Base-by-base conservation (phyloP, 169 alveolate genomes). In the Eimeria maxima region DNA sequence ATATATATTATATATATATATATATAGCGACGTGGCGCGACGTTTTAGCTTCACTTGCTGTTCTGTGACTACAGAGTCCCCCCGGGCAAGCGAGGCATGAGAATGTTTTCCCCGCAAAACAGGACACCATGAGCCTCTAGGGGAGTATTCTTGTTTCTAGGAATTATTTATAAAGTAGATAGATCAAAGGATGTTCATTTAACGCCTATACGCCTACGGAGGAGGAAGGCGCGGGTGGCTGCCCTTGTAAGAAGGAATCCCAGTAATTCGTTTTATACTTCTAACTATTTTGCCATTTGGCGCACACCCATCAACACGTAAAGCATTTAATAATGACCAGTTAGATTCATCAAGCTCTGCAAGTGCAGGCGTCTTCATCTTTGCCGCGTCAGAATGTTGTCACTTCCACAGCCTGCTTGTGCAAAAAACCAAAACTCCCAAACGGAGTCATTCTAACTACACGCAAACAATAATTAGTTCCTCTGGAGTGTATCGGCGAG, bases 51-150 rank as follows among this genome's bases (percentile, higher is more conserved):
- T 22, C 27, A 13, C 42, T 13, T 16, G 10, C 16, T 38, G 29
- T 42, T 33, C 50, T 44, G 10, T 29, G 33, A 57, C 29, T 38
- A 4, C 57, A 73, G 84, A 73, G 42, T 73, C 84, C 55, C 57
- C 84, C 18, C 24, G 84, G 84, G 42, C 57, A 18, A 73, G 57
- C 5, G 84, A 73, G 55, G 84, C 84, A 38, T 73, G 29, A 73
- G 24, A 10, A 73, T n/a, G 42, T 38, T 73, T 65, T 57, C 22
- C 18, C 0, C 10, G 10, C 57, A 73, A 10, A 73, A 42, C 84
- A 18, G 84, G 55, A 73, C 22, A 20, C 57, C 5, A 33, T 38
- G 55, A 73, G 57, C 84, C 57, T 73, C 33, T 73, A 44, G 29
- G 44, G 53, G 29, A 18, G n/a, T 3, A 22, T 42, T 44, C 45